Base-by-base conservation (phyloP, 495 filamentous ascomycete species). In the Cenococcum geophilum region DNA sequence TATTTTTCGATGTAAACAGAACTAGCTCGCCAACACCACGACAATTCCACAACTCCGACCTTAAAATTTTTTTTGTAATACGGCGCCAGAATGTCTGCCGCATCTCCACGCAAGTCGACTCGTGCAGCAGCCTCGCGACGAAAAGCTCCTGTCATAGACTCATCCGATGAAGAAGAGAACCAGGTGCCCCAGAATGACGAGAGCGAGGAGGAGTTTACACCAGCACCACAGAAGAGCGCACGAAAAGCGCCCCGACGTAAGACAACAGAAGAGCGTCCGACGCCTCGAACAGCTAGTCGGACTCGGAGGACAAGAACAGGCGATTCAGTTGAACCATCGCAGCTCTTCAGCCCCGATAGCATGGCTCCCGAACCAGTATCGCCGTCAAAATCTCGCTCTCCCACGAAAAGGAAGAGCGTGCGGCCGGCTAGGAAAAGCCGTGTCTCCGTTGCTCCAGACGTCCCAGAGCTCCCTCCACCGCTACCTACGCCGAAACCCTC, bases 131-230 rank as follows among this genome's bases (percentile, higher is more conserved):
- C 66, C 18, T 57, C 63, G 8, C 66, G 66, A 43, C 62, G 66
- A 20, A 69, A 66, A 50, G 56, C 62, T 8, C 79, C 84, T 18
- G 79, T 92, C 32, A 75, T 91, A 57, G 90, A 95, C 55, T 88
- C 89, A 21, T 86, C 87, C 3, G 83, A 82, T 52, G 80, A 82
- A 10, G 89, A 92, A 34, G 88, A 87, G 58, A 73, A 78, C 42
- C 77, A 83, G 62, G 82, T 82, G 65, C 61, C 65, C 5, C 81
- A 21, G 70, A 76, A 18, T 77, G 67, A 67, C 45, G 66, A 64
- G 3, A 84, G 83, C 50, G 84, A 82, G 59, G 86, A 91, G 43
- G 89, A 92, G 22, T 93, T 89, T 64, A 89, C 88, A 16, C 89
- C 89, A 8, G 88, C 85, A 16, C 84, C 89, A 32, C 27, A 32